phyloP scores from a whole-genome alignment of 2,329 filamentous ascomycete species.

The Lasiodiplodia gonubiensis region DNA sequence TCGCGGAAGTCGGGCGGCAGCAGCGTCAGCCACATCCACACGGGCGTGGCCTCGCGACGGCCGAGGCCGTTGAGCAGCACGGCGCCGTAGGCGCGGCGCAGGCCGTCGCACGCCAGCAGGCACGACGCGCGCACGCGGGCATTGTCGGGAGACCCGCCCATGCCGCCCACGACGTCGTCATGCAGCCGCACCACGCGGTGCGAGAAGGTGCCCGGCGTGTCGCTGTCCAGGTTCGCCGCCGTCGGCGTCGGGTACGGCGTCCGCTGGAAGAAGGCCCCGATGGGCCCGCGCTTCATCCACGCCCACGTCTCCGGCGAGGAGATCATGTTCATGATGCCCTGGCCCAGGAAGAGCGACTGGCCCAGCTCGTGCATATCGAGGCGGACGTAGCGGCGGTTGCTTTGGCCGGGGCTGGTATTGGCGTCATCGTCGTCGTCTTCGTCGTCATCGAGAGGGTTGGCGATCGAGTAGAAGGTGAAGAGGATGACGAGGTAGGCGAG shows the following conservation, averaged over 20 bases:
- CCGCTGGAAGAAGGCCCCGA: not conserved
- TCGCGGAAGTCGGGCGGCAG: constrained; percentile 9
- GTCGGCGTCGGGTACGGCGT: too few relatives aligned
- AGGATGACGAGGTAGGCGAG: constrained; percentile 12
- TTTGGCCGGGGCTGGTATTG: not conserved
- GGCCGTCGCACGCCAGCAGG: not conserved
- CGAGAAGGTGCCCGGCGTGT: not conserved
- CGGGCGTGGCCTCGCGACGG: not conserved
- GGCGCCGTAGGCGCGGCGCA: not conserved
- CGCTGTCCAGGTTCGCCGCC: not conserved
- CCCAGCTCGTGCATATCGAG: constrained; percentile 2
- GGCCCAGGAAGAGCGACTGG: constrained; percentile 16
- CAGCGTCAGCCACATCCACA: not conserved
- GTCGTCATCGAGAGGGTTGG: not conserved
- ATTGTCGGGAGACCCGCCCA: not conserved
- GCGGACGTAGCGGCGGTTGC: not conserved
- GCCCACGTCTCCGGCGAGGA: not conserved
- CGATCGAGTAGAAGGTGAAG: constrained; percentile 13
- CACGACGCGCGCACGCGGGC: not conserved
- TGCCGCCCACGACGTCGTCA: not conserved
- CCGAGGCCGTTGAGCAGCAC: not conserved
- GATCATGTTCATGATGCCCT: constrained; percentile 14
- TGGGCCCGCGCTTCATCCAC: not conserved
- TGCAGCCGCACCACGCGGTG: not conserved
- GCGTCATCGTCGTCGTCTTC: not conserved